Percentiles rank a stretch among this genome's conserved stretches.
Evolutionary conservation across 1,139 yeast genomes (phyloP).

Genomic region (Nakaseomyces delphensis): DNA sequence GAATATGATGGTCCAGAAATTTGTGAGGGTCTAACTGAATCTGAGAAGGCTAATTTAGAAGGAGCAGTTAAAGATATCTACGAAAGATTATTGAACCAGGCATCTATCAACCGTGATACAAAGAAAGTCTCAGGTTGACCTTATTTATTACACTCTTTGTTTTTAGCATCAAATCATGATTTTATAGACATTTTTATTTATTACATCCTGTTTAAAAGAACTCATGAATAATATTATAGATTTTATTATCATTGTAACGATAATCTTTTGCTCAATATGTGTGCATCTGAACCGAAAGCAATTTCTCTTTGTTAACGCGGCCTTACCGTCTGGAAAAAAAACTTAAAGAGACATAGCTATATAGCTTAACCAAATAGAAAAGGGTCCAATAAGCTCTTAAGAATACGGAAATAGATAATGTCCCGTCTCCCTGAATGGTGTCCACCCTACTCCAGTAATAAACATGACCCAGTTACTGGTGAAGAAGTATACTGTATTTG

Average conservation of each 20-base stretch:
- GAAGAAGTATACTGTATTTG: conserved; percentile 75
- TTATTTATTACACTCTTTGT: background rate
- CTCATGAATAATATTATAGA: no score
- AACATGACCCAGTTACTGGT: conserved; percentile 30
- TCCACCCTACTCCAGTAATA: conserved; percentile 23
- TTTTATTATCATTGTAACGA: no score
- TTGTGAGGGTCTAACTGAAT: conserved; percentile 6
- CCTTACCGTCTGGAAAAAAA: no score
- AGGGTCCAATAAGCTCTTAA: no score
- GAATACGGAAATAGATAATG: conserved; percentile 9
- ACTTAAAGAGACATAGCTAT: no score
- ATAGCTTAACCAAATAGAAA: no score
- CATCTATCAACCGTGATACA: conserved; percentile 51
- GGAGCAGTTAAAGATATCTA: conserved; percentile 52
- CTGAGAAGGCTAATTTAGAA: conserved; percentile 7
- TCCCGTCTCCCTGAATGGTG: conserved; percentile 25
- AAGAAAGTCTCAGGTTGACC: conserved; percentile 14
- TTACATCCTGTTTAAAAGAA: no score
- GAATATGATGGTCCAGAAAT: conserved; percentile 10
- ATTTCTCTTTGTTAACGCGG: no score
- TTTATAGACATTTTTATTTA: background rate
- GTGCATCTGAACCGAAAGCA: no score
- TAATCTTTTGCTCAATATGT: no score
- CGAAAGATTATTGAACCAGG: conserved; percentile 59
- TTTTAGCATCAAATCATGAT: no score